Percentiles rank a stretch among this genome's conserved stretches.
phyloP scores from a whole-genome alignment of 352 stramenopile species.

The Elongisporangium undulatum region DNA sequence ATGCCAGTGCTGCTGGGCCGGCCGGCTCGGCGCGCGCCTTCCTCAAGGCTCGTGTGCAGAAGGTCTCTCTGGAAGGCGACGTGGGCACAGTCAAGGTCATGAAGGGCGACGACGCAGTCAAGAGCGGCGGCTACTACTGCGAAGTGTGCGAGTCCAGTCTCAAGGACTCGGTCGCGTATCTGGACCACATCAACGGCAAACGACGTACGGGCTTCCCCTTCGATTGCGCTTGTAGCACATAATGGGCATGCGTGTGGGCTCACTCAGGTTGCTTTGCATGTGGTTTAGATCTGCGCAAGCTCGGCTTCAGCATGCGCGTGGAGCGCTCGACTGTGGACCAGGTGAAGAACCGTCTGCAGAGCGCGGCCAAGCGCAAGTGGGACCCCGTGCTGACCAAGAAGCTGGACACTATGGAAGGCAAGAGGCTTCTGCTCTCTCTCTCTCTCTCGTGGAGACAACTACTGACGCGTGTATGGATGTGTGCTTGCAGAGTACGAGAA shows the following conservation, averaged over 20 bases:
- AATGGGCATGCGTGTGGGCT: not conserved
- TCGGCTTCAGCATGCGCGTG: constrained; percentile 91
- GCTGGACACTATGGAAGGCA: constrained; percentile 70
- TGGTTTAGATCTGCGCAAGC: constrained; percentile 76
- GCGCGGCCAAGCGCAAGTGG: constrained; percentile 77
- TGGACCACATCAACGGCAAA: constrained; percentile 96
- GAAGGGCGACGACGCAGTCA: constrained; percentile 76
- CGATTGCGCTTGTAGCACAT: not conserved
- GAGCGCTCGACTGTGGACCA: constrained; percentile 83
- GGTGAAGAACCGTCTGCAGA: constrained; percentile 86
- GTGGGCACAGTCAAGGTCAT: constrained; percentile 86
- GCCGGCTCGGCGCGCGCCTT: constrained; percentile 67
- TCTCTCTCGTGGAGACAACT: not conserved
- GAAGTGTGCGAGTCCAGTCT: constrained; percentile 90
- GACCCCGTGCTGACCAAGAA: constrained; percentile 81
- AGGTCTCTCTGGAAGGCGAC: constrained; percentile 79
- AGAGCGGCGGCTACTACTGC: constrained; percentile 88
- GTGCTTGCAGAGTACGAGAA: constrained; percentile 71
- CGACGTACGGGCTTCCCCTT: constrained; percentile 59
- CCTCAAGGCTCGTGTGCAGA: constrained; percentile 65
- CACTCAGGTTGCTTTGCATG: constrained; percentile 3
- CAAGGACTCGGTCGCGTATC: constrained; percentile 92
- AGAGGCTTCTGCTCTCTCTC: constrained; percentile 11
- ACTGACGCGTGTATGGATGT: not conserved
- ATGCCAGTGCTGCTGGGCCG: constrained; percentile 57